Evolutionary conservation across 2,329 filamentous ascomycete genomes (phyloP), one percentile per base, ranked within the genome.

Genomic region (Boeremia lycopersici): DNA sequence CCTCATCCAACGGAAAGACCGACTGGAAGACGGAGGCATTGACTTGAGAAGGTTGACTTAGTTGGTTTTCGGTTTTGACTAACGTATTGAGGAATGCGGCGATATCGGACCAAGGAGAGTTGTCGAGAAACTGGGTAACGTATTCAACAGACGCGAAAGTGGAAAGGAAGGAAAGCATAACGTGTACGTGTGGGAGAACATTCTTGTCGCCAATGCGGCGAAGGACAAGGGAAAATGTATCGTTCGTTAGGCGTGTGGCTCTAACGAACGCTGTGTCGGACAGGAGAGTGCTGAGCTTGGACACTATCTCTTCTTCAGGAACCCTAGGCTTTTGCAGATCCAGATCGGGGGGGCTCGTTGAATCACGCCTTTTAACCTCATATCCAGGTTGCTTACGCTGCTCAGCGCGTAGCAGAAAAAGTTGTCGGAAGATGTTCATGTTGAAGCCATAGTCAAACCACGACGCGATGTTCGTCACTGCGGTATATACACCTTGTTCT

Each of bases 121-220:
- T 65, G 1, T 64, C 53, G 39, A 70, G 35, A 7, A 74, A 53
- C 29, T 69, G 51, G 19, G 65, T 52, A 65, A 71, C 68, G 65
- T 73, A 69, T 72, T 48, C 45, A 38, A 67, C 62, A 7, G 66
- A 63, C 49, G 68, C 57, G 84, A 68, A 15, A 76, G 70, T 12
- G 53, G 67, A 72, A 81, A 90, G 67, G 61, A 89, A 89, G 0
- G 84, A 81, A 25, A 91, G 74, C 4, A 82, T 80, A 0, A 85
- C 80, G 60, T 90, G 87, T 0, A 89, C 64, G 64, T 85, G 89
- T 0, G 86, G 81, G 1, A 89, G 75, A 2, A 85, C 81, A 56
- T 86, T 86, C 2, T 79, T 75, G 39, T 89, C 86, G 0, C 81
- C 82, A 26, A 81, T 77, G 0, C 85, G 78, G 2, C 73, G 70